Conservation (phyloP, 257 asterid species). For the Solanum sejunctum region DNA sequence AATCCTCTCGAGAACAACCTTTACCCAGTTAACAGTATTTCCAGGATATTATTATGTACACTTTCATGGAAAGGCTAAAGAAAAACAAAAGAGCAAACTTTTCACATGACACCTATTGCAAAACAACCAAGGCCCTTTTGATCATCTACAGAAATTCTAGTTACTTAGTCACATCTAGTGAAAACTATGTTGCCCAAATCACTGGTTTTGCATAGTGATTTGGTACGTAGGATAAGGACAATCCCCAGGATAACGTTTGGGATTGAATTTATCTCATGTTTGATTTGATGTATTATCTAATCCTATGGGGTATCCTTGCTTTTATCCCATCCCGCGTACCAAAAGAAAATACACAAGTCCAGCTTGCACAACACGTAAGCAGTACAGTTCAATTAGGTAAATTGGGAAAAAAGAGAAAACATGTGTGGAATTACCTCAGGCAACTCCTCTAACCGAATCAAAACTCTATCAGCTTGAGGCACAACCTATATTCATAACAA, state of each 20-base stretch:
- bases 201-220: neutral
- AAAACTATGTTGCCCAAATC: neutral
- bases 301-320: neutral
- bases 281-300: too few relatives aligned
- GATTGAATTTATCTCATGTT: neutral
- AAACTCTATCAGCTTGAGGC: constrained; percentile 88
- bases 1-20: neutral
- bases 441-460: constrained; percentile 64
- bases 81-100: neutral
- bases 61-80: neutral
- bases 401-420: neutral
- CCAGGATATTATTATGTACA: too few relatives aligned
- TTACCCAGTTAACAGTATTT: too few relatives aligned
- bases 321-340: neutral
- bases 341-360: neutral
- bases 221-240: too few relatives aligned
- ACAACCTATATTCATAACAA: constrained; percentile 36
- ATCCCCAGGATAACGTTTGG: neutral
- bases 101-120: neutral
- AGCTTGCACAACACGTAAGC: neutral
- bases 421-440: constrained; percentile 36
- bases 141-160: neutral
- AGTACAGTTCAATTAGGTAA: neutral
- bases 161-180: neutral
- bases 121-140: neutral